phyloP scores from a whole-genome alignment of 257 asterid genomes.

The Paulownia fortunei region DNA sequence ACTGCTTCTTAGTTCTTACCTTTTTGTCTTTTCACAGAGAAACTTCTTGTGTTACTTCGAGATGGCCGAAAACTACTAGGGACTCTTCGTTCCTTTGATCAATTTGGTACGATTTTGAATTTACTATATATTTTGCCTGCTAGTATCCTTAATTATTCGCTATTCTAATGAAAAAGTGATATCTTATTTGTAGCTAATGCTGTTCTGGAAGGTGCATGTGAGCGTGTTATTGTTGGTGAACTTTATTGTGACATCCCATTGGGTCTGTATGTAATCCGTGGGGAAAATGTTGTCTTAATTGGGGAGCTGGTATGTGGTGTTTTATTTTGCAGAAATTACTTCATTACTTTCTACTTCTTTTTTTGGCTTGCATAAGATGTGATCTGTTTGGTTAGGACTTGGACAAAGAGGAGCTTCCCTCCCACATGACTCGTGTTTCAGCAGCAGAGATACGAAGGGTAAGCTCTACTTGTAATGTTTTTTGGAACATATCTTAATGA shows the following conservation, averaged over 20 bases:
- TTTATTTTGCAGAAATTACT: neutral
- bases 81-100: conserved; percentile 79
- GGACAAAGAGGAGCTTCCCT: conserved; percentile 92
- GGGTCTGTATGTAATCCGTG: conserved; percentile 93
- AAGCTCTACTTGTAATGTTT: conserved; percentile 23
- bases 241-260: conserved; percentile 88
- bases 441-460: conserved; percentile 76
- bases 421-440: conserved; percentile 85
- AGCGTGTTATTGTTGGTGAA: conserved; percentile 92
- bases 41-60: conserved; percentile 68
- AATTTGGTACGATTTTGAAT: conserved; percentile 56
- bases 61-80: conserved; percentile 81
- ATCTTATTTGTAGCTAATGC: conserved; percentile 70
- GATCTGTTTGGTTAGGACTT: conserved; percentile 59
- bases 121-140: neutral
- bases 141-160: neutral
- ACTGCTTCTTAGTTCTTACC: conserved; percentile 7
- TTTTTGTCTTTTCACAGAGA: conserved; percentile 47
- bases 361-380: conserved; percentile 13
- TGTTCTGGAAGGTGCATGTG: conserved; percentile 95
- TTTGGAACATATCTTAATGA: neutral
- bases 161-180: conserved; percentile 20
- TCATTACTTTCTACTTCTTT: neutral
- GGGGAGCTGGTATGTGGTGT: conserved; percentile 82
- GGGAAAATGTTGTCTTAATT: conserved; percentile 93